Evolutionary conservation across 768 basidiomycete species (phyloP), one percentile per base, ranked within the genome.

Genomic region (Suillus variegatus): DNA sequence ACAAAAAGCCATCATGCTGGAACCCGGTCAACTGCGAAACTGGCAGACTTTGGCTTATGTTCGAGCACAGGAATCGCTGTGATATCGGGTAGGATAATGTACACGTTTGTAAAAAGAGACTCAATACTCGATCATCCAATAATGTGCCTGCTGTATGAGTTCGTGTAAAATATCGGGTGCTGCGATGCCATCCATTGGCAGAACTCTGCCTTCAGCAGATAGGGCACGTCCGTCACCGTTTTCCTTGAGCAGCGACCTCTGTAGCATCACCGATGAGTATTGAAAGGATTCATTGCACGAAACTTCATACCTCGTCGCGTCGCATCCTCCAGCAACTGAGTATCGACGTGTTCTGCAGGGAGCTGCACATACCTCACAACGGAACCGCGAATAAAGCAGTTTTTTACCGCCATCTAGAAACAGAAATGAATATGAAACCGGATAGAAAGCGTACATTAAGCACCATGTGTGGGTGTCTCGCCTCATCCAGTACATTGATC

Each of bases 341-440:
- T 97, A 77, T 99, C 97, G 65, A 99, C 94, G 66, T 92, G 92
- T 68, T 93, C 90, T 32, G 93, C 88, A 3, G 95, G 94, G 63
- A 99, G 83, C 75, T 97, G 94, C 22, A 99, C 97, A 73, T 99
- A 99, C 69, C 97, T 91, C 61, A 99, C 96, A 16, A 99, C 97
- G 20, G 95, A 97, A 68, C 97, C 97, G 51, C 97, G 91, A 71
- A 99, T 99, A 75, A 99, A 99, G 77, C 95, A 97, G 77, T 99
- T 99, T 82, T 96, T 97, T 51, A 99, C 95, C 0, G 97, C 95
- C 89, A 98, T 95, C 97, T 99, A 70, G 43, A 43, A 55, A 20
- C 64, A 54, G 14, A 41, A 38, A 64, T 43, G 47, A 36, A 40
- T 25, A 22, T 35, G 43, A 68, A n/a, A 25, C 18, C 28, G 18